Base-by-base conservation (phyloP, 306 rosid species). In the Spatholobus suberectus region DNA sequence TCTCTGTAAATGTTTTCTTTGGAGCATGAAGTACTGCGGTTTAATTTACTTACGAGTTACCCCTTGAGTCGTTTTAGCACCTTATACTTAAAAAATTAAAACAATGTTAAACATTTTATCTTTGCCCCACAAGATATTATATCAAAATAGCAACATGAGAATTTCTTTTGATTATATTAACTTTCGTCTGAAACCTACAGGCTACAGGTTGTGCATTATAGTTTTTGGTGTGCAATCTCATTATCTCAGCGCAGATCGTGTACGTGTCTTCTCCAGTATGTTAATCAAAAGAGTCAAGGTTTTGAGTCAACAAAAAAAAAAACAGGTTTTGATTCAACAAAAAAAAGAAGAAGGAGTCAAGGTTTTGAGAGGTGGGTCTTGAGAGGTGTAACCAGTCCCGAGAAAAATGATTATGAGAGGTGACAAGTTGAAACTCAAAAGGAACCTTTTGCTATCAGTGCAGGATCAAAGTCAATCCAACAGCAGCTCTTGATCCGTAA, bases 351-450 rank as follows among this genome's bases (percentile, higher is more conserved):
- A 37, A 70, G 26, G 15, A 46, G 73, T 61, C 66, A 61, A 47
- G 29, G 72, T 76, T 76, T 59, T 82, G 72, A 41, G 77, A 29
- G 72, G 43, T 67, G 55, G 29, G 72, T 76, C 68, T 59, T 82
- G 72, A 41, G 77, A 29, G 72, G 43, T 67, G 55, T 55, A 82
- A 24, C 70, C 83, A 80, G 71, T 80, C 77, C 83, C 77, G 46
- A 55, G 77, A 79, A 78, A 58, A 34, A 27, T 63, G 26, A 75
- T 51, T 23, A 47, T 14, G 68, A 26, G 68, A 61, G 20, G 68
- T 75, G 81, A 40, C 71, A 67, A 15, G 10, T 75, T 74, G 38
- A 65, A 75, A 37, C 21, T 35, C 44, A 58, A 59, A 70, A 20
- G 35, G 20, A 61, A 14, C 78, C 14, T 47, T 67, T 70, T 18